Base-by-base conservation (phyloP, 169 alveolate genomes). In the Cryptosporidium meleagridis region DNA sequence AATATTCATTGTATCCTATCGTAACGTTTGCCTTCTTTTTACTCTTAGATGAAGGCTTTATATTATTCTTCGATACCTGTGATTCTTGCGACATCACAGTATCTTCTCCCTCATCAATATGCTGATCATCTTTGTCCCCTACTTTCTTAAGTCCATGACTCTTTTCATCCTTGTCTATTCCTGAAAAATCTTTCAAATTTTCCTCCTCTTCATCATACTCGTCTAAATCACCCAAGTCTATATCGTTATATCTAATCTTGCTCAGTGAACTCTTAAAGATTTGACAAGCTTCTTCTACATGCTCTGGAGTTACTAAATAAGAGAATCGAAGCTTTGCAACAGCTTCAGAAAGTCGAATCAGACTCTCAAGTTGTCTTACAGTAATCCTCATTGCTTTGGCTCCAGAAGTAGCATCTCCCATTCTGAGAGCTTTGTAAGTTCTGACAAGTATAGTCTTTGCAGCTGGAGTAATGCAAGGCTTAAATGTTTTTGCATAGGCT, bases 341-440 rank as follows among this genome's bases (percentile, higher is more conserved):
- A 2, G 99, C 99, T 89, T 97, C 99, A 59, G 97, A 94, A 33
- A 98, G 95, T 84, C 99, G 84, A 44, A 98, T 96, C 75, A 98
- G 94, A 29, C 98, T 95, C 87, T 98, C 99, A 85, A 98, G 94
- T 92, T 97, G 97, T 85, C 99, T 95, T 21, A 97, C 99, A 33
- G 99, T 98, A 92, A 97, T 97, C 91, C 99, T 95, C 85, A 98
- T 93, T 37, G 97, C 95, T 85, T 97, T 93, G 68, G 93, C 94
- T 55, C 97, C 94, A 33, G 96, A 91, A 14, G 95, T 94, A 58
- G 93, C 93, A 65, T 98, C 99, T 35, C 95, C 95, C 53, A 95
- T 92, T 85, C 99, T 95, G 62, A 97, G 93, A 84, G 95, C 95
- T 3, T 94, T 97, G 94, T 97, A 97, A 75, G 95, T 97, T 80